These are phyloP conservation scores for Curvularia eragrostidis DNA, from an alignment of 2,329 filamentous ascomycete genomes.

Conservation along the genomic window DNA sequence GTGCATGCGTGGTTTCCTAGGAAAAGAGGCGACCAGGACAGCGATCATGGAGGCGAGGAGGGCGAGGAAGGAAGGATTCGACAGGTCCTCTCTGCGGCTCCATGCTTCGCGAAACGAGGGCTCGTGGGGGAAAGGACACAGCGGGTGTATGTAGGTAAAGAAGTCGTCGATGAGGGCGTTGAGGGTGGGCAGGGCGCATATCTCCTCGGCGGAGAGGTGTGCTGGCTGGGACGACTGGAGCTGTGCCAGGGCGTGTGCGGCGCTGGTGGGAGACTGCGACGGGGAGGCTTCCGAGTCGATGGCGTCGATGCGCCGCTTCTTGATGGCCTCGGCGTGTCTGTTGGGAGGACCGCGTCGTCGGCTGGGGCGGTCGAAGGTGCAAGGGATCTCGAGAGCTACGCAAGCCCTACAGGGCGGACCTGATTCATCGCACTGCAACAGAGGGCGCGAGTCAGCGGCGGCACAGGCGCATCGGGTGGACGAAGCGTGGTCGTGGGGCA, in stretches of 20 bases:
- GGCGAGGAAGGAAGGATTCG: slow-evolving; percentile 71
- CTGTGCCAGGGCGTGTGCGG: slow-evolving; percentile 60
- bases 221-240: slow-evolving; percentile 55
- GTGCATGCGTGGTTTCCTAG: slow-evolving; percentile 72
- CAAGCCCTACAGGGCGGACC: slow-evolving; percentile 72
- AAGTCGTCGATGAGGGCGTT: slow-evolving; percentile 78
- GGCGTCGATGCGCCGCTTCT: slow-evolving; percentile 63
- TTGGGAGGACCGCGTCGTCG: slow-evolving; percentile 70
- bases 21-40: slow-evolving; percentile 76
- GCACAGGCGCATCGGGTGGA: background rate
- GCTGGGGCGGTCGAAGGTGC: slow-evolving; percentile 70
- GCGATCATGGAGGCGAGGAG: slow-evolving; percentile 78
- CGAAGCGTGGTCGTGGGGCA: background rate
- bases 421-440: slow-evolving; percentile 65
- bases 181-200: slow-evolving; percentile 72
- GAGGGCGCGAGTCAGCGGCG: slow-evolving; percentile 16
- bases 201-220: slow-evolving; percentile 67
- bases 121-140: slow-evolving; percentile 79
- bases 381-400: slow-evolving; percentile 69
- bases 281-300: slow-evolving; percentile 51
- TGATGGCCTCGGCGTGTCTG: slow-evolving; percentile 70
- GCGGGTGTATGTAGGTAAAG: slow-evolving; percentile 81
- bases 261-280: slow-evolving; percentile 60
- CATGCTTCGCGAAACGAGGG: slow-evolving; percentile 76
- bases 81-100: slow-evolving; percentile 69